Percentiles rank a stretch among this genome's conserved stretches.
phyloP scores from a whole-genome alignment of 129 eudicot species.

The Lonicera japonica region DNA sequence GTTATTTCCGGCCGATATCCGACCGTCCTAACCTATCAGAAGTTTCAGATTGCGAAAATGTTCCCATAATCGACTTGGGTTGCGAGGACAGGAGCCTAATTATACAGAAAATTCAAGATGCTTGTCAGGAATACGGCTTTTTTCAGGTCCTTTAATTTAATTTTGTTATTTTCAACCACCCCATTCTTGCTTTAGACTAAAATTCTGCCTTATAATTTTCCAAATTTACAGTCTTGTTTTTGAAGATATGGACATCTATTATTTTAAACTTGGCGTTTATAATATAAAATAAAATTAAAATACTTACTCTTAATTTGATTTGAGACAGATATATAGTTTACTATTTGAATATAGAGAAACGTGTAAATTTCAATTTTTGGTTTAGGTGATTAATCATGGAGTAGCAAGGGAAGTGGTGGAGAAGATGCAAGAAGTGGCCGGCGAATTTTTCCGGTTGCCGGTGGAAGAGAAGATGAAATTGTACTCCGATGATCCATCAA shows the following conservation, averaged over 20 bases:
- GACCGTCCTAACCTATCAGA: conserved; percentile 64
- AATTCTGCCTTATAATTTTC: too few relatives aligned
- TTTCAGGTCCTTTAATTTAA: conserved; percentile 48
- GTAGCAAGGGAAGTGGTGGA: conserved; percentile 44
- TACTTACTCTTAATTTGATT: background rate
- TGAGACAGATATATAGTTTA: too few relatives aligned
- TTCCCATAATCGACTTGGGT: conserved; percentile 63
- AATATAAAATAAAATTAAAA: too few relatives aligned
- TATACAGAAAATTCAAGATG: conserved; percentile 45
- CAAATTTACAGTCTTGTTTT: too few relatives aligned
- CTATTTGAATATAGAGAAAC: too few relatives aligned
- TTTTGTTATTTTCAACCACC: background rate
- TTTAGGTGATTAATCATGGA: conserved; percentile 78
- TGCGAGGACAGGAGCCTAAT: conserved; percentile 21
- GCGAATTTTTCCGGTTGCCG: conserved; percentile 64
- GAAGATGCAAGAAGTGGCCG: conserved; percentile 48
- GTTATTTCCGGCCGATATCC: conserved; percentile 72
- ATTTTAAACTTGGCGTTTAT: too few relatives aligned
- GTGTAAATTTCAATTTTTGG: background rate
- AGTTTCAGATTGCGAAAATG: conserved; percentile 45
- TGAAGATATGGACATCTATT: too few relatives aligned
- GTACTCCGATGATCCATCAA: conserved; percentile 77
- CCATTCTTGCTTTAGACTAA: background rate
- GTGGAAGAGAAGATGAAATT: conserved; percentile 80
- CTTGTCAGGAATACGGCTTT: conserved; percentile 58